A percentile compares a stretch with the other conserved stretches of the same genome.
phyloP scores from a whole-genome alignment of 768 basidiomycete genomes.

The Ephemerocybe angulata region DNA sequence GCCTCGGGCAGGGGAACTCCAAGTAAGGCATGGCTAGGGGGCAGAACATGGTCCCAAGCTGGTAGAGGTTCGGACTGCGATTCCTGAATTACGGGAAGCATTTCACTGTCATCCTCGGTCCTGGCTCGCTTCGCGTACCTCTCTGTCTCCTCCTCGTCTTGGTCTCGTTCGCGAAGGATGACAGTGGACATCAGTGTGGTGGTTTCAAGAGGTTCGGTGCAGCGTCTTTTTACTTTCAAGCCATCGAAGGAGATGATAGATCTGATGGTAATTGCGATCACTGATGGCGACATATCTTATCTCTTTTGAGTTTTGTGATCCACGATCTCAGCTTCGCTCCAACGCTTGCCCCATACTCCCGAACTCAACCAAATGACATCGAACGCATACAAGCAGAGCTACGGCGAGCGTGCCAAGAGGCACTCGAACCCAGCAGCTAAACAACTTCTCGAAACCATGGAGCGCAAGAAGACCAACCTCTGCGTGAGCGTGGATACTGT shows the following conservation, averaged over 20 bases:
- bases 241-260: constrained; percentile 6
- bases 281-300: constrained; percentile 9
- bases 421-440: constrained; percentile 76
- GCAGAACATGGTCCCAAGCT: constrained; percentile 41
- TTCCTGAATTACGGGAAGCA: constrained; percentile 1
- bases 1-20: constrained; percentile 52
- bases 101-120: constrained; percentile 25
- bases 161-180: constrained; percentile 49
- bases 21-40: constrained; percentile 71
- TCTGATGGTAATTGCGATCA: background rate
- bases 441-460: constrained; percentile 75
- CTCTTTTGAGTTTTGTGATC: background rate
- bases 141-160: constrained; percentile 41
- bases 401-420: constrained; percentile 54
- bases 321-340: constrained; percentile 4
- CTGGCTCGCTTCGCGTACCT: constrained; percentile 43
- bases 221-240: background rate
- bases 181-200: constrained; percentile 31
- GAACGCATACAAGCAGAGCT: constrained; percentile 45
- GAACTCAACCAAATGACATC: constrained; percentile 26
- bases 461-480: constrained; percentile 85
- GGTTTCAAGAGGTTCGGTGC: constrained; percentile 3
- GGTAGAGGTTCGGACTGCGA: constrained; percentile 3
- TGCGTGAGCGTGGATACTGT: constrained; percentile 96
- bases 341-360: background rate